phyloP scores from a whole-genome alignment of 225 moss, liverwort and hornwort genomes.

The Marchantia polymorpha region DNA sequence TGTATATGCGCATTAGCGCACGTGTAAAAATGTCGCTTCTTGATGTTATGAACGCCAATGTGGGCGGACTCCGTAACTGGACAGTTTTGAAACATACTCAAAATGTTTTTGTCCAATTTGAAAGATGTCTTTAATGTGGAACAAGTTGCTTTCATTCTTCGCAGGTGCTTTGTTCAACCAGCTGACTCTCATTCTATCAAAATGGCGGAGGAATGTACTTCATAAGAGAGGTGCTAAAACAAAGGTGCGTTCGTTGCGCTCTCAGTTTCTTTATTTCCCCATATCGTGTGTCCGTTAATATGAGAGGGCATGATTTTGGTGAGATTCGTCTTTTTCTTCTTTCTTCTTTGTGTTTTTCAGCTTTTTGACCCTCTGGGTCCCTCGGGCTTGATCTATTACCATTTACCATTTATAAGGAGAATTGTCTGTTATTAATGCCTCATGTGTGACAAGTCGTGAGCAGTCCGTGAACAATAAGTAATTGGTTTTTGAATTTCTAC shows the following conservation, averaged over 20 bases:
- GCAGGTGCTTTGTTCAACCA: constrained; percentile 97
- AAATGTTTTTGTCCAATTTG: too few species aligned
- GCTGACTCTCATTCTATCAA: constrained; percentile 70
- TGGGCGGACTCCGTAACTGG: background rate
- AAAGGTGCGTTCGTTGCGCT: constrained; percentile 46
- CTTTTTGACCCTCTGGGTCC: too few species aligned
- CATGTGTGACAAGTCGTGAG: background rate
- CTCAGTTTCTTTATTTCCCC: background rate
- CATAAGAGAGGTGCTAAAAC: constrained; percentile 78
- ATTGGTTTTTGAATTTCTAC: background rate
- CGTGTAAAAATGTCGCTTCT: background rate
- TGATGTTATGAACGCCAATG: background rate
- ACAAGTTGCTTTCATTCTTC: background rate
- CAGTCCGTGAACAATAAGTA: background rate
- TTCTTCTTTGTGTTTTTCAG: too few species aligned
- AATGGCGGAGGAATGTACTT: constrained; percentile 88
- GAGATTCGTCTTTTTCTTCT: background rate
- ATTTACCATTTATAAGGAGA: too few species aligned
- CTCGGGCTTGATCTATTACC: too few species aligned
- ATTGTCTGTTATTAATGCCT: too few species aligned
- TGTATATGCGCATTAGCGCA: too few species aligned
- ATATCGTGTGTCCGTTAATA: background rate
- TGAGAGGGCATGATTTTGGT: background rate
- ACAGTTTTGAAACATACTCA: background rate
- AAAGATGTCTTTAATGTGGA: background rate